A percentile compares a stretch with the other conserved stretches of the same genome.
Conservation (phyloP, 352 stramenopile species). For the Globisporangium orthogonon region DNA sequence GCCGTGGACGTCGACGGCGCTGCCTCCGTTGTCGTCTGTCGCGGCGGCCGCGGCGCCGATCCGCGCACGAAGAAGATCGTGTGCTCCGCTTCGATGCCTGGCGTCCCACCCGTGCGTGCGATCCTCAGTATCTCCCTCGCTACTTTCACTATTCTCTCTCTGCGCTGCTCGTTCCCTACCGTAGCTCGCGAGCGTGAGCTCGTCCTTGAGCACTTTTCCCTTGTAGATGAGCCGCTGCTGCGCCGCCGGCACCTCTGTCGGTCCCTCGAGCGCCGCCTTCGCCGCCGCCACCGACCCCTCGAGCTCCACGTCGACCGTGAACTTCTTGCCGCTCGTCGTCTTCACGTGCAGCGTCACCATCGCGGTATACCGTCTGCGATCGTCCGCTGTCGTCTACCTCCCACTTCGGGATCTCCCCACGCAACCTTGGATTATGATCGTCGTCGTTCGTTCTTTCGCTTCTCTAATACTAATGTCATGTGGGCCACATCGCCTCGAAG, state of each 20-base stretch:
- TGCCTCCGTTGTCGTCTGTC: conserved; percentile 12
- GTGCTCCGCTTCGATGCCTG: conserved; percentile 71
- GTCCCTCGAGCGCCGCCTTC: conserved; percentile 66
- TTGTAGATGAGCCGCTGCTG: conserved; percentile 89
- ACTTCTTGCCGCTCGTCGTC: conserved; percentile 77
- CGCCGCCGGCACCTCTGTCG: conserved; percentile 59
- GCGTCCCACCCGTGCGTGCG: too few species aligned
- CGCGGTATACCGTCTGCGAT: too few species aligned
- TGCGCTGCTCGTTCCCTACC: conserved; percentile 19
- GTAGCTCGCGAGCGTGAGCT: conserved; percentile 78
- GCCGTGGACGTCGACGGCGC: conserved; percentile 12
- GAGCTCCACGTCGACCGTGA: conserved; percentile 69
- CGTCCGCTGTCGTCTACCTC: background rate
- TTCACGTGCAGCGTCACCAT: conserved; percentile 83
- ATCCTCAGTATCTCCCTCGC: background rate
- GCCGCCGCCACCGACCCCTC: conserved; percentile 62
- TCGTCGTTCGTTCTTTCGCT: too few species aligned
- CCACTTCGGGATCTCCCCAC: background rate
- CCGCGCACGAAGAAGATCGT: conserved; percentile 86
- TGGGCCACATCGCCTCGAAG: too few species aligned
- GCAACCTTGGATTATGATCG: too few species aligned
- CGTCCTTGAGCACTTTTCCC: conserved; percentile 89
- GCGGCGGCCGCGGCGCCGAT: conserved; percentile 27
- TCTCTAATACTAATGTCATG: too few species aligned
- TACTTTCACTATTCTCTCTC: background rate